These are phyloP conservation scores for Microdochium bolleyi DNA, from an alignment of 2,329 filamentous ascomycete genomes.

Conservation along the genomic window DNA sequence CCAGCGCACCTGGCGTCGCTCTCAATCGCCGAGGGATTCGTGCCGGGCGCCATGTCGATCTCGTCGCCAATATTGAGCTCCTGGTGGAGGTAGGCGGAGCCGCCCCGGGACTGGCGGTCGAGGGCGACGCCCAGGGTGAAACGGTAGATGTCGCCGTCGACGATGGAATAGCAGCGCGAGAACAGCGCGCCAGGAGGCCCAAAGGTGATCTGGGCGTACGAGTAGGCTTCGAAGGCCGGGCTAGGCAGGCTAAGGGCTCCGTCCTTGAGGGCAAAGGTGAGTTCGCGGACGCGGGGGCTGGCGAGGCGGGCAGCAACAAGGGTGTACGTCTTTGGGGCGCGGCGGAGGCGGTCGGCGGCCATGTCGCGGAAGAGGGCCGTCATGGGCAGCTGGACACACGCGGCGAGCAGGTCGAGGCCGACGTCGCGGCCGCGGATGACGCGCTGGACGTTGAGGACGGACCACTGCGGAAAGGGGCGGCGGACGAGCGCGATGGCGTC, in stretches of 20 bases:
- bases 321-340: not conserved
- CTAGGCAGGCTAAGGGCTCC: not conserved
- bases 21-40: not conserved
- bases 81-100: conserved; percentile 1
- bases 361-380: not conserved
- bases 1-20: not conserved
- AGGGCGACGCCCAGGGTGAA: not conserved
- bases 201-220: conserved; percentile 1
- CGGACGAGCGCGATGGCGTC: not conserved
- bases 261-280: conserved; percentile 1
- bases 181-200: not conserved
- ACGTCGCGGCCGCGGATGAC: not conserved
- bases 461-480: conserved; percentile 1
- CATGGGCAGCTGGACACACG: not conserved
- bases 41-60: conserved; percentile 1
- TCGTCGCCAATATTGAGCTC: not conserved
- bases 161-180: conserved; percentile 1
- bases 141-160: not conserved
- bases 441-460: conserved; percentile 1
- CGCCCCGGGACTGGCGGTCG: not conserved
- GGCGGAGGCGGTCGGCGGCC: not conserved
- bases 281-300: not conserved
- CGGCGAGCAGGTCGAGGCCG: not conserved
- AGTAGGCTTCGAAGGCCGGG: not conserved
- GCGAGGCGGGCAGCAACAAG: not conserved